phyloP scores from a whole-genome alignment of 2,329 filamentous ascomycete species.

The Microdochium nivale region DNA sequence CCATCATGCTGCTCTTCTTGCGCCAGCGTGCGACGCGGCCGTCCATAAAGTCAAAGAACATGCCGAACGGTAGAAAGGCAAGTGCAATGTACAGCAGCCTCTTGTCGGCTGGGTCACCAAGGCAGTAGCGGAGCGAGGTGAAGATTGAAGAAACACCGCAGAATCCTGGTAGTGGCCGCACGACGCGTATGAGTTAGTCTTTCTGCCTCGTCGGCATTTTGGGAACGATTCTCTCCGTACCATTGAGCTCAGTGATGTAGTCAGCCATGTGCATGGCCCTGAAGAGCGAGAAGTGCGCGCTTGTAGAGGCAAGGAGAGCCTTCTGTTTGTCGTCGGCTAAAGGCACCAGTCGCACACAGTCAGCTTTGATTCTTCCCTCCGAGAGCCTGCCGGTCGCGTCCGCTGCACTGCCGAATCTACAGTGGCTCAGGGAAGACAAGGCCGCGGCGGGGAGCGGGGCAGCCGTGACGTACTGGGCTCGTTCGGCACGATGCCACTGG shows the following conservation, averaged over 20 bases:
- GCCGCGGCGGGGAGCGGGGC: background rate
- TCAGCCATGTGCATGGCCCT: conserved; percentile 70
- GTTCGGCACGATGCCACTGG: conserved; percentile 30
- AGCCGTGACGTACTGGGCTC: conserved; percentile 30
- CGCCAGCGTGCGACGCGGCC: conserved; percentile 94
- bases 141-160: conserved; percentile 94
- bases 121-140: conserved; percentile 87
- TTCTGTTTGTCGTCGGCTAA: conserved; percentile 68
- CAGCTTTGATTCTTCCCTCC: background rate
- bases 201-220: too few species aligned
- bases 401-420: background rate
- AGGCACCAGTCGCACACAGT: conserved; percentile 7
- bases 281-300: conserved; percentile 64
- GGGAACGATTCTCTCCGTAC: conserved; percentile 28
- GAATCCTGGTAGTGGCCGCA: conserved; percentile 44
- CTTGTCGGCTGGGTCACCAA: conserved; percentile 58
- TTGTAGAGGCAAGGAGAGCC: conserved; percentile 58
- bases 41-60: conserved; percentile 98
- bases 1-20: conserved; percentile 95
- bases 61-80: conserved; percentile 78
- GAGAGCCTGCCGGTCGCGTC: background rate
- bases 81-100: conserved; percentile 75
- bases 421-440: background rate
- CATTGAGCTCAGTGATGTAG: conserved; percentile 75
- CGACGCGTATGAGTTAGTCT: background rate